phyloP scores from a whole-genome alignment of 352 stramenopile genomes.

The Globisporangium emineosum region DNA sequence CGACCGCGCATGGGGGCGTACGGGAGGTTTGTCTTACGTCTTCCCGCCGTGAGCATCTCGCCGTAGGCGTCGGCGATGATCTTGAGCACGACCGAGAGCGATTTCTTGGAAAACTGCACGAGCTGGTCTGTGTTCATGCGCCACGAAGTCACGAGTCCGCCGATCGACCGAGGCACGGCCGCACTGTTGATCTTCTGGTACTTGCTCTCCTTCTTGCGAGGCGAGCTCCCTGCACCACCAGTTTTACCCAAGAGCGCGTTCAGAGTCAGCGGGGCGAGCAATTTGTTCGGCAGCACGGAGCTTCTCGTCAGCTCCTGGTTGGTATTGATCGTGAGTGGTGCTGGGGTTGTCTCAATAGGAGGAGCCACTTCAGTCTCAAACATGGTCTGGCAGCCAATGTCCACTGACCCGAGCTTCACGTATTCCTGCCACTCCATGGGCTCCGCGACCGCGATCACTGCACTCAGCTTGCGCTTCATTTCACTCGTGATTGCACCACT shows the following conservation, averaged over 20 bases:
- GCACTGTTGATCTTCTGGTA: conserved; percentile 75
- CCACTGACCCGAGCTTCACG: conserved; percentile 42
- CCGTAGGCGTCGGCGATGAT: conserved; percentile 74
- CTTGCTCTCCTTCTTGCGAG: conserved; percentile 48
- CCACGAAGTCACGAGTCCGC: conserved; percentile 75
- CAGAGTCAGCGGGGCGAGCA: conserved; percentile 40
- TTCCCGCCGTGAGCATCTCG: conserved; percentile 59
- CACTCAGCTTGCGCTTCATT: conserved; percentile 40
- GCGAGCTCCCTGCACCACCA: conserved; percentile 5
- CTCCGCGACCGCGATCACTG: conserved; percentile 49
- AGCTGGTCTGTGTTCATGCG: conserved; percentile 82
- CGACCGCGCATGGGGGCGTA: conserved; percentile 21
- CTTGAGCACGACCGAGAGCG: conserved; percentile 54
- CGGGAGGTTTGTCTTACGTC: conserved; percentile 32
- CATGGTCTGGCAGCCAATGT: conserved; percentile 51
- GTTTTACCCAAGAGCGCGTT: conserved; percentile 43
- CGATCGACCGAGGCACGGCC: conserved; percentile 56
- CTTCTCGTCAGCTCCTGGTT: background rate
- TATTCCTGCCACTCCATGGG: conserved; percentile 67
- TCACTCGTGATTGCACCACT: background rate
- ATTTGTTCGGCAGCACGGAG: conserved; percentile 21
- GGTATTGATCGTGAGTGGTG: background rate
- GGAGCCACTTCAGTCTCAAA: conserved; percentile 20
- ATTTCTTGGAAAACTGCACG: conserved; percentile 74
- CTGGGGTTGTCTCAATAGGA: background rate